Evolutionary conservation across 306 rosid species (phyloP).

Genomic region (Sicyos edulis): DNA sequence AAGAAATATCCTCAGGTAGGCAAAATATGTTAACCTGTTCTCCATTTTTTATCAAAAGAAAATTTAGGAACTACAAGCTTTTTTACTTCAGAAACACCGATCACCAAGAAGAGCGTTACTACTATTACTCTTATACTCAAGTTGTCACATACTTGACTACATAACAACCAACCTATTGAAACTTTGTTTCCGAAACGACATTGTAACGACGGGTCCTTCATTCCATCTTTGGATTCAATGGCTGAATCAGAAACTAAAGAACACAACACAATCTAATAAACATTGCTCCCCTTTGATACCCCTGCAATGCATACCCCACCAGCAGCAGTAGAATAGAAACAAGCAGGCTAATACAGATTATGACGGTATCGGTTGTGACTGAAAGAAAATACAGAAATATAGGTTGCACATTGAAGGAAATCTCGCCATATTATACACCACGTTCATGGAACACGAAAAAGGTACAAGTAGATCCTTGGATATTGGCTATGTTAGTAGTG

Average conservation of each 20-base stretch:
- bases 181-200: neutral
- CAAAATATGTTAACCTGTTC: neutral
- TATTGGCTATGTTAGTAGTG: constrained; percentile 1
- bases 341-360: constrained; percentile 2
- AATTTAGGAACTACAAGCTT: neutral
- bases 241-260: neutral
- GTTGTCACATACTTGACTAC: neutral
- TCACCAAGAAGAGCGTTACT: neutral
- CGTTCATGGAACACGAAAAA: neutral
- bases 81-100: neutral
- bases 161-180: neutral
- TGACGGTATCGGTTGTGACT: too few relatives aligned
- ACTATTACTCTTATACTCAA: neutral
- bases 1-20: too few relatives aligned
- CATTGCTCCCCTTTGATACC: neutral
- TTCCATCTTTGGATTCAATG: neutral
- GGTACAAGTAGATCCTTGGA: neutral
- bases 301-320: neutral
- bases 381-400: neutral
- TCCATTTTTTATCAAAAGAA: neutral
- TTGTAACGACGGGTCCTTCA: neutral
- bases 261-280: neutral
- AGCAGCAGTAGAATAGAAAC: neutral
- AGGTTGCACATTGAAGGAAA: neutral
- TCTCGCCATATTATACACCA: neutral